Evolutionary conservation across 129 eudicot genomes (phyloP), one percentile per base, ranked within the genome.

Genomic region (Lonicera japonica): DNA sequence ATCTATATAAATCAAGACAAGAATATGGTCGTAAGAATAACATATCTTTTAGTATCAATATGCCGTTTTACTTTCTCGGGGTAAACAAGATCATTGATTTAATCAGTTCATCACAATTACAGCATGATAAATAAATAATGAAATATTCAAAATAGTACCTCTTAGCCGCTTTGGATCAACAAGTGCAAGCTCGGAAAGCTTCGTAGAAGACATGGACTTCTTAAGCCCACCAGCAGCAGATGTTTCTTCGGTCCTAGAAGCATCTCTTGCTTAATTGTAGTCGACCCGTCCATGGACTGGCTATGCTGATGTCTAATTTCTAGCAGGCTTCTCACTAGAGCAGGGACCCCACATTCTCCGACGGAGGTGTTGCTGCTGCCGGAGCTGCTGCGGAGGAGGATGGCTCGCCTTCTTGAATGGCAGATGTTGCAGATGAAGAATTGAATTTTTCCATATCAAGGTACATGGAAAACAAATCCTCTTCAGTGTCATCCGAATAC

Each of bases 141-240:
- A 29, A 29, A 29, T 20, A 46, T 13, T 25, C 10, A 5, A 56
- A 67, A 20, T 11, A 15, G 29, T 79, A 86, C 97, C 97, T 86
- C 60, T 90, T 86, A 13, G 95, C 97, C 97, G 85, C 75, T 90
- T 90, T 53, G 97, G 97, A 74, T 90, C 97, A 68, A 82, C 70
- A 65, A 81, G 87, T 68, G 97, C 97, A 63, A 90, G 95, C 77
- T 90, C 97, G 36, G 94, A 94, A 77, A 90, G 92, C 76, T 90
- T 90, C 25, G 97, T 83, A 75, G 97, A 94, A 77, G 97, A 86
- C 77, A 87, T 75, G 43, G 97, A 82, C 78, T 90, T 86, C 85
- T 84, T 86, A 6, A 6, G 36, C 21, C 80, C 83, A 59, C 86
- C 95, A 64, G 77, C n/a, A n/a, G n/a, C 41, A 7, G 82, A 72